These are phyloP conservation scores for Vaccinium myrtillus DNA, from an alignment of 148 eudicot species.

Conservation along the genomic window DNA sequence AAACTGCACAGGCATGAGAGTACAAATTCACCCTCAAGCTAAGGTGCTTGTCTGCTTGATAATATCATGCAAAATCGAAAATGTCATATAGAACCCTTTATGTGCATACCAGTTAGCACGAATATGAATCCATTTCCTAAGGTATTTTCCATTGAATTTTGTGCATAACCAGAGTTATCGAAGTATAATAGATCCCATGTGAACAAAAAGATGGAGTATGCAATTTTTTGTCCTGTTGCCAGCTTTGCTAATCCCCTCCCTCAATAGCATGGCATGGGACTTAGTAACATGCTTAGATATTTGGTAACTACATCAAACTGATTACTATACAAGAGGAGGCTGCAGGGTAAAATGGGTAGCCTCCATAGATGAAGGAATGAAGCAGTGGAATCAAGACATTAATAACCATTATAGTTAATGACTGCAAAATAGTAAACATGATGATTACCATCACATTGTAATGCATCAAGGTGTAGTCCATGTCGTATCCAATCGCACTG, in stretches of 20 bases:
- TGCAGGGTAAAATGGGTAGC: background rate
- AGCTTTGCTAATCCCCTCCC: background rate
- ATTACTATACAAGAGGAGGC: background rate
- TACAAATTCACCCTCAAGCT: background rate
- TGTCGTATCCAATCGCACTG: constrained; percentile 96
- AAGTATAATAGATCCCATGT: background rate
- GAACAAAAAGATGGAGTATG: background rate
- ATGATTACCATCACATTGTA: constrained; percentile 80
- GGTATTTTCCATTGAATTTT: background rate
- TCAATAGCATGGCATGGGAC: background rate
- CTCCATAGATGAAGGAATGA: background rate
- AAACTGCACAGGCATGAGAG: background rate
- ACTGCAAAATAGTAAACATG: background rate
- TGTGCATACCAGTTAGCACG: background rate
- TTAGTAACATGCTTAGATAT: background rate
- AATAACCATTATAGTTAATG: background rate
- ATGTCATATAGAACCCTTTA: background rate
- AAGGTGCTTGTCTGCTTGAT: background rate
- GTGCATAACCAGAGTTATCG: background rate
- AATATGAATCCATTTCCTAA: background rate
- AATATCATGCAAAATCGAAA: background rate
- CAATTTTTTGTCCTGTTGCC: background rate
- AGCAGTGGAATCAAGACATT: background rate
- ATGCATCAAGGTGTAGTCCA: constrained; percentile 98
- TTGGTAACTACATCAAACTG: background rate